These are phyloP conservation scores for Alternaria sp. DNA, from an alignment of 2,329 filamentous ascomycete genomes.

Conservation along the genomic window DNA sequence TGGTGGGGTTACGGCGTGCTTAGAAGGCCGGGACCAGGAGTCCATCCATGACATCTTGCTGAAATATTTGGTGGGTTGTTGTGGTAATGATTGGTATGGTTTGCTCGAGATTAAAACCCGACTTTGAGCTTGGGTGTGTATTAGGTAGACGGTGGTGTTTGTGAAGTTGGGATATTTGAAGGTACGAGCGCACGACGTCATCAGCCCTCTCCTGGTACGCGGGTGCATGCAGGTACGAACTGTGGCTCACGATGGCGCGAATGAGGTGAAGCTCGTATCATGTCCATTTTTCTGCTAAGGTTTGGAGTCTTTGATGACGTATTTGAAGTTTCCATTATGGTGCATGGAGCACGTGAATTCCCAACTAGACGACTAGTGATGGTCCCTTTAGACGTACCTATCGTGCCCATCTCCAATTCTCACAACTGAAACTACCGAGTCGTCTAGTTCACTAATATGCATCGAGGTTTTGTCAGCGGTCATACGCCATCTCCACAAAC, in stretches of 20 bases:
- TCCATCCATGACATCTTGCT: slow-evolving; percentile 60
- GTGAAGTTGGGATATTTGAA: slow-evolving; percentile 13
- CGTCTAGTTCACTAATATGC: neutral
- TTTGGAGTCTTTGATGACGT: slow-evolving; percentile 7
- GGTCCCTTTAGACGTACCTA: no score
- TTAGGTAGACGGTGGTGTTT: slow-evolving; percentile 1
- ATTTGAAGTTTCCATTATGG: slow-evolving; percentile 4
- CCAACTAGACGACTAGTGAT: no score
- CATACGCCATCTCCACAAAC: slow-evolving; percentile 9
- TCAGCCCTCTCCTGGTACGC: slow-evolving; percentile 17
- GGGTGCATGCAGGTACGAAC: slow-evolving; percentile 8
- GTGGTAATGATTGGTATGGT: neutral
- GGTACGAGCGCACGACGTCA: slow-evolving; percentile 38
- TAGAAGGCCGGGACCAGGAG: slow-evolving; percentile 56
- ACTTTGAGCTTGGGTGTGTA: neutral
- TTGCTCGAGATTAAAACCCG: neutral
- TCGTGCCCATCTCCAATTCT: neutral
- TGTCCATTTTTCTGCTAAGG: neutral
- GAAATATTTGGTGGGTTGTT: slow-evolving; percentile 2
- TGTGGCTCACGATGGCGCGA: neutral
- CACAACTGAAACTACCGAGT: neutral
- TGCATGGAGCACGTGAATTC: slow-evolving; percentile 8
- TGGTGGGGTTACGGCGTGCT: slow-evolving; percentile 57
- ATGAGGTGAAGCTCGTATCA: neutral
- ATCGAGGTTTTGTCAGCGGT: neutral